phyloP scores from a whole-genome alignment of 1,139 yeast genomes.

The Candida buenavistaensis region DNA sequence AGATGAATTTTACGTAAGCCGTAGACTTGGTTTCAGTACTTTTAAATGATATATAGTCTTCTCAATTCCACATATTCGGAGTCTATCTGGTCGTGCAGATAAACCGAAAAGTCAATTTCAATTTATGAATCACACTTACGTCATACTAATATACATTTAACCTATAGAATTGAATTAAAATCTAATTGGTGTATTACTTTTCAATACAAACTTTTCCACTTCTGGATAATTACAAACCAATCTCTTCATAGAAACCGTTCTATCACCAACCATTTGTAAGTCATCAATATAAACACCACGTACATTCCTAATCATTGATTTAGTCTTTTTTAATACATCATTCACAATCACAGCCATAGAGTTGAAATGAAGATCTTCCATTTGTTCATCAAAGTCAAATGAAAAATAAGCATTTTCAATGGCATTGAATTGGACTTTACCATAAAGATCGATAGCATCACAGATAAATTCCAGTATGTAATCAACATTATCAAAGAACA shows the following conservation, averaged over 20 bases:
- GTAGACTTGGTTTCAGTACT: too few species aligned
- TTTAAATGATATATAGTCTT: too few species aligned
- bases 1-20: too few species aligned
- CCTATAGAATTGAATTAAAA: neutral
- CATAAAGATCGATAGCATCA: constrained; percentile 33
- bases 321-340: constrained; percentile 37
- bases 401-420: constrained; percentile 32
- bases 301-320: constrained; percentile 34
- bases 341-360: constrained; percentile 33
- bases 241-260: constrained; percentile 31
- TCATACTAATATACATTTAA: too few species aligned
- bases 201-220: constrained; percentile 32
- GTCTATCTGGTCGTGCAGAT: too few species aligned
- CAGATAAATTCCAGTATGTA: constrained; percentile 33
- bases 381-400: constrained; percentile 15
- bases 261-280: constrained; percentile 31
- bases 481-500: constrained; percentile 41
- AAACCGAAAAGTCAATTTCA: too few species aligned
- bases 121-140: too few species aligned
- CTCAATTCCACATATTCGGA: too few species aligned
- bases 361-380: constrained; percentile 19
- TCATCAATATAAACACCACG: constrained; percentile 39
- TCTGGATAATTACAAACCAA: constrained; percentile 34
- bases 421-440: constrained; percentile 13
- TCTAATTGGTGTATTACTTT: constrained; percentile 20